Evolutionary conservation across 106 monocot genomes (phyloP).

Genomic region (Allium sativum): DNA sequence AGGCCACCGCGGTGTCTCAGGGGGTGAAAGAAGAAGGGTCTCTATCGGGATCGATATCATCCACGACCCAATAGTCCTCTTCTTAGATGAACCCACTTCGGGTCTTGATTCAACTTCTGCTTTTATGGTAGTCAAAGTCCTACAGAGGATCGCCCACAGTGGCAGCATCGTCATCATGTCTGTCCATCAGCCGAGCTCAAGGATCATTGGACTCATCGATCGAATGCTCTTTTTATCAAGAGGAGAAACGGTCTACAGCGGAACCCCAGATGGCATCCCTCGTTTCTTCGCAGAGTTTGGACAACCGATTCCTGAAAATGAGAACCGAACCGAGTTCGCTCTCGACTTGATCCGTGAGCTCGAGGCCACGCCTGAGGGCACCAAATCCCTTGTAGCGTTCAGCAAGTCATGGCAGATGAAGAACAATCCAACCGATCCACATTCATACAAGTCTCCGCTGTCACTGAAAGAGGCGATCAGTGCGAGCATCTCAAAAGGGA

Average conservation of each 20-base stretch:
- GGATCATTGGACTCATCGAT: conserved; percentile 70
- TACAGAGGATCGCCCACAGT: conserved; percentile 70
- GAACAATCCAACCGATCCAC: not conserved
- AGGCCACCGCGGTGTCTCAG: conserved; percentile 74
- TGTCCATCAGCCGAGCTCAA: conserved; percentile 82
- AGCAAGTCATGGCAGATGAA: conserved; percentile 28
- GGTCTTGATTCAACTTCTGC: conserved; percentile 92
- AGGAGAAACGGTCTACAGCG: conserved; percentile 61
- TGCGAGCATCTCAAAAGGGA: conserved; percentile 77
- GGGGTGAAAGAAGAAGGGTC: conserved; percentile 70
- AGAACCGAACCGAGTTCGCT: conserved; percentile 77
- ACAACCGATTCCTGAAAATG: conserved; percentile 71
- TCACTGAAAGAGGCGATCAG: conserved; percentile 73
- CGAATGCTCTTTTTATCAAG: conserved; percentile 68
- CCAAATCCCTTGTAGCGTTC: conserved; percentile 43
- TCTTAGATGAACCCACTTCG: conserved; percentile 95
- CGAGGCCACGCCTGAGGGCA: conserved; percentile 30
- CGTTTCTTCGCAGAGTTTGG: conserved; percentile 70
- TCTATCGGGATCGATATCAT: conserved; percentile 90
- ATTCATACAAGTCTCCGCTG: not conserved
- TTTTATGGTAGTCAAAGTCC: conserved; percentile 84
- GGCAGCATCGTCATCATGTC: conserved; percentile 88
- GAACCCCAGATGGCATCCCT: conserved; percentile 36
- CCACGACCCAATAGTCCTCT: conserved; percentile 84
- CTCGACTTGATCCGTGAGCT: conserved; percentile 77